Base-by-base conservation (phyloP, 1,284 basidiomycete genomes). In the Wolfiporia cocos region DNA sequence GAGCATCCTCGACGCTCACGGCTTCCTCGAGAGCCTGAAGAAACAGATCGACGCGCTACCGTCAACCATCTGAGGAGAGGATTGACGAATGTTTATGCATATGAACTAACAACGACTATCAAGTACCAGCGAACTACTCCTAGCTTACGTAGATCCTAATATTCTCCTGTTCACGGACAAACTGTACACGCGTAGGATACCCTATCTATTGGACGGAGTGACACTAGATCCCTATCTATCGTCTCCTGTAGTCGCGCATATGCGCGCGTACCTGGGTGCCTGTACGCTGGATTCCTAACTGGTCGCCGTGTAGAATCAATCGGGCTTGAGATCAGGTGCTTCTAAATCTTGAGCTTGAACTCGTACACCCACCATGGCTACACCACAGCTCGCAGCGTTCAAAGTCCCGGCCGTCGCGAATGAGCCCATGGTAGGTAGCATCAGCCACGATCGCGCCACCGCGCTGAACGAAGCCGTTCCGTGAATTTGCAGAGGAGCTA, bases 321-420 rank as follows among this genome's bases (percentile, higher is more conserved):
- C 26, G 14, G 9, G 26, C 14, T 28, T 9, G 7, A 28, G 26
- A 9, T 28, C 26, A 28, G 26, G 26, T n/a, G 26, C 26, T 28
- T 28, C 26, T 14, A 14, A 14, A 28, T 18, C 12, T 24, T 5
- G 12, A 34, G 28, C 30, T 20, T 33, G 6, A 7, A 11, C 17
- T 33, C 11, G 6, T 11, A 36, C 49, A 21, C 22, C 34, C 41
- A 49, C 43, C 43, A 62, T 62, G 60, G 43, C 74, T 38, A 76
- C 71, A 39, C 76, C 85, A 37, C 81, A 90, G 56, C 81, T 93
- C 41, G 91, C 87, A 18, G 55, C 76, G 12, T 93, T 93, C 79
- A 86, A 83, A 59, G 74, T 89, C 43, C 92, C 92, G 30, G 72
- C 66, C 26, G 75, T 92, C 59, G 75, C 86, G 46, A 97, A 97